Percentiles rank a stretch among this genome's conserved stretches.
phyloP scores from a whole-genome alignment of 2,329 filamentous ascomycete species.

The Dryadomyces sulphureus region DNA sequence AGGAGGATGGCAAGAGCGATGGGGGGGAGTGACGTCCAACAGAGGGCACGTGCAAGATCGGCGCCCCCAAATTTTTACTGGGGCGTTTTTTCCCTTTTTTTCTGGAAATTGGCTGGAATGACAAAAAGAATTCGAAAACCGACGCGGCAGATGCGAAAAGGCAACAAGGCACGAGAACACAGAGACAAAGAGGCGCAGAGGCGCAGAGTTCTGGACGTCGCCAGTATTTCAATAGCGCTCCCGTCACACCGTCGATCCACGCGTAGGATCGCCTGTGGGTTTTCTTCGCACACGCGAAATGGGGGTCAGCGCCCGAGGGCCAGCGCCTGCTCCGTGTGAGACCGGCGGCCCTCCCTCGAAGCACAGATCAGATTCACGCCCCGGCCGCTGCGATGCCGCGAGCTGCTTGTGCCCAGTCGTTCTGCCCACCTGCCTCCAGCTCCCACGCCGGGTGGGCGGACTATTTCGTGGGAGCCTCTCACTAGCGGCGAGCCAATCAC shows the following conservation, averaged over 20 bases:
- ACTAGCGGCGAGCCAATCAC: neutral
- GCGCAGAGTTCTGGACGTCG: too few relatives aligned
- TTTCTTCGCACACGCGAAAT: too few relatives aligned
- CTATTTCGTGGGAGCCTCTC: neutral
- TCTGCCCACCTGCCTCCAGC: slow-evolving; percentile 11
- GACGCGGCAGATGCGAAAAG: neutral
- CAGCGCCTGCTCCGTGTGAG: too few relatives aligned
- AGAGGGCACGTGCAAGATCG: neutral
- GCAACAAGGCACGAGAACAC: neutral
- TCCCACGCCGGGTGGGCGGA: neutral
- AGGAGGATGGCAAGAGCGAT: neutral
- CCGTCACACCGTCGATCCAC: too few relatives aligned
- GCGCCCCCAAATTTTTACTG: neutral
- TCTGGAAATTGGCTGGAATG: neutral
- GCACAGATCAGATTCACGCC: neutral
- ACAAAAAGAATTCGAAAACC: neutral
- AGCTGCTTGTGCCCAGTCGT: slow-evolving; percentile 8
- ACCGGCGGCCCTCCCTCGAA: too few relatives aligned
- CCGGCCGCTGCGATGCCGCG: neutral
- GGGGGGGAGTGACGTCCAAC: neutral
- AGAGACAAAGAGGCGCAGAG: too few relatives aligned
- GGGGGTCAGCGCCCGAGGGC: too few relatives aligned
- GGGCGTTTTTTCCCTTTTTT: neutral
- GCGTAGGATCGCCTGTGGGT: too few relatives aligned
- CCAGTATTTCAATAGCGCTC: too few relatives aligned